Evolutionary conservation across 2,329 filamentous ascomycete species (phyloP).

Genomic region (Paraphoma chrysanthemicola): DNA sequence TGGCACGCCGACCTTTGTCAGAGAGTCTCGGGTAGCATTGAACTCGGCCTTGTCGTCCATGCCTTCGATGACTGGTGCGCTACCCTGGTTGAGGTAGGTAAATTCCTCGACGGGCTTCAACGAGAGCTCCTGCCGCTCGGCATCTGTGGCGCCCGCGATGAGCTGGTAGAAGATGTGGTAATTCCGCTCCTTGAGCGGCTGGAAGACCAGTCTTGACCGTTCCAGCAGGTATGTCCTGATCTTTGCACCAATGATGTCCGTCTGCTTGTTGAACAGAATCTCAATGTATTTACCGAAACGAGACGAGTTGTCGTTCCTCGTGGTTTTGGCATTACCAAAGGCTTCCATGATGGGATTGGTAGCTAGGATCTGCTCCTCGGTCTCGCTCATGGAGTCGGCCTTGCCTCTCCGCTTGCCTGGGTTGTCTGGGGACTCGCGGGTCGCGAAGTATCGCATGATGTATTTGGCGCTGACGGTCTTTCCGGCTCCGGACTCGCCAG

Average conservation of each 20-base stretch:
- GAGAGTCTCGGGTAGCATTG: conserved; percentile 81
- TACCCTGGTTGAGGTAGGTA: conserved; percentile 95
- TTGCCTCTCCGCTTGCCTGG: conserved; percentile 80
- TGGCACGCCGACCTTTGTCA: conserved; percentile 85
- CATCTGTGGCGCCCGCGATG: conserved; percentile 86
- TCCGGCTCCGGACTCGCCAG: conserved; percentile 96
- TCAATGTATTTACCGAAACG: conserved; percentile 99
- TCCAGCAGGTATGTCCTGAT: conserved; percentile 96
- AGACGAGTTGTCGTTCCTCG: conserved; percentile 98
- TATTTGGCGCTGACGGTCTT: conserved; percentile 99
- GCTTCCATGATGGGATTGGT: conserved; percentile 99
- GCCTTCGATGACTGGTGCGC: conserved; percentile 87
- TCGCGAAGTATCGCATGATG: conserved; percentile 99
- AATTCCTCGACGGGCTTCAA: conserved; percentile 87
- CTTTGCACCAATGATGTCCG: conserved; percentile 96
- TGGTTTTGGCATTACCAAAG: conserved; percentile 99
- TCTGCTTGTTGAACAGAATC: conserved; percentile 96
- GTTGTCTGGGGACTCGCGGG: conserved; percentile 90
- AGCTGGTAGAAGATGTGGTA: conserved; percentile 99
- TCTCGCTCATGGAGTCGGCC: conserved; percentile 88
- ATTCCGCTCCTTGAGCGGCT: conserved; percentile 95
- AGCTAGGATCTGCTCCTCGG: conserved; percentile 96
- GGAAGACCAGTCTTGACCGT: conserved; percentile 93
- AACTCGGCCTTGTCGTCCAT: conserved; percentile 97
- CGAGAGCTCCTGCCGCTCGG: conserved; percentile 79